Conservation (phyloP, 805 yeast species). For the Martiniozyma abietophila region DNA sequence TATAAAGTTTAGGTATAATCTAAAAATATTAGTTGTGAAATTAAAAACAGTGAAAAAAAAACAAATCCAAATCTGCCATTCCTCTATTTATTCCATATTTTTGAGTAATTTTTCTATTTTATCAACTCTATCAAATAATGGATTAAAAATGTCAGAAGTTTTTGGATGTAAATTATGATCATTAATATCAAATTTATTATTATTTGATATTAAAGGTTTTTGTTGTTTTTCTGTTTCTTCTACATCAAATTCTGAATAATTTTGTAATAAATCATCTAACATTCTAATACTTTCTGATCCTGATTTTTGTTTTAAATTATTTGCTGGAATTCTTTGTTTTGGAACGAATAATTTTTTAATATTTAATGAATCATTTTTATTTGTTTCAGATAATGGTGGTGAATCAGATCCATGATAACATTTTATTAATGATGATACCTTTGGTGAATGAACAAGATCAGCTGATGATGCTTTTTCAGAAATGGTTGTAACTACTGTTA, state of each 20-base stretch:
- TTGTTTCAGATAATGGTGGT: no score
- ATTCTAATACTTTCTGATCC: constrained; percentile 23
- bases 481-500: background rate
- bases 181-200: background rate
- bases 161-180: constrained; percentile 29
- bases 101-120: constrained; percentile 15
- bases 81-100: no score
- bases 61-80: no score
- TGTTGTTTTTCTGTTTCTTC: background rate
- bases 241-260: constrained; percentile 10
- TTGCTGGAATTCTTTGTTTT: background rate
- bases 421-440: no score
- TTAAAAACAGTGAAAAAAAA: no score
- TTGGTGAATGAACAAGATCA: no score
- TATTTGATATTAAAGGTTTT: background rate
- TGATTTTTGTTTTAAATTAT: constrained; percentile 3
- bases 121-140: constrained; percentile 41
- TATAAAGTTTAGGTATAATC: no score
- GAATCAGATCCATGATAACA: no score
- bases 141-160: constrained; percentile 47
- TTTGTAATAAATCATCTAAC: constrained; percentile 25
- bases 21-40: no score
- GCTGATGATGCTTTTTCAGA: background rate
- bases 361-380: background rate
- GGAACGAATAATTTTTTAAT: no score